Base-by-base conservation (phyloP, 2,329 filamentous ascomycete genomes). In the Cytospora leucostoma region DNA sequence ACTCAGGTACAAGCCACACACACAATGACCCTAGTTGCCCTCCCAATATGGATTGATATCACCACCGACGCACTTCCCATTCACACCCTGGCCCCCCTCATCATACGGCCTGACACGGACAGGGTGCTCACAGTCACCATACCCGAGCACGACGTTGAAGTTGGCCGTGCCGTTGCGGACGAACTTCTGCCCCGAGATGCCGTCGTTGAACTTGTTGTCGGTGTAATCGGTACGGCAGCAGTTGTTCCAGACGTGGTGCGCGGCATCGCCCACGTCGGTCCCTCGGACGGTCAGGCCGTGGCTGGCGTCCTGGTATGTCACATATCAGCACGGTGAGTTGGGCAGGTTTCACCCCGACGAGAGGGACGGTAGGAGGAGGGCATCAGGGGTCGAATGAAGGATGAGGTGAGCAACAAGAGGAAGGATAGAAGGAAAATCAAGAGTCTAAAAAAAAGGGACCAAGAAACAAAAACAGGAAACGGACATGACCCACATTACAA, bases 101-200 rank as follows among this genome's bases (percentile, higher is more conserved):
- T 44, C 12, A 37, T 27, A 33, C 2, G 64, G 64, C 33, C 34
- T 37, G 12, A 63, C 35, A 7, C 50, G 34, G n/a, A 21, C 7
- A 8, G 52, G 19, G 17, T 62, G 34, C 11, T 17, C 11, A 13
- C 64, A 65, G 27, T 65, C 37, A 2, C 56, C 64, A 19, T 65
- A 65, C 7, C 34, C 53, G 4, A 63, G 15, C 15, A 52, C 53
- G 32, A 59, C 44, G 33, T 65, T 65, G 17, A 54, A 59, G 33
- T 60, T 38, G 12, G 7, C 6, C 12, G 37, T 44, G 13, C 34
- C 17, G 13, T 21, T 38, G 6, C 27, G 21, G 37, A 57, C 27
- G 38, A 65, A 63, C 49, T 61, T 63, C 47, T 65, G 64, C 17
- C 64, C 64, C 12, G 61, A 63, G 12, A 40, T n/a, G 47, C 61